Conservation (phyloP, 2,329 filamentous ascomycete species). For the Chrysosphaeria jannelii region DNA sequence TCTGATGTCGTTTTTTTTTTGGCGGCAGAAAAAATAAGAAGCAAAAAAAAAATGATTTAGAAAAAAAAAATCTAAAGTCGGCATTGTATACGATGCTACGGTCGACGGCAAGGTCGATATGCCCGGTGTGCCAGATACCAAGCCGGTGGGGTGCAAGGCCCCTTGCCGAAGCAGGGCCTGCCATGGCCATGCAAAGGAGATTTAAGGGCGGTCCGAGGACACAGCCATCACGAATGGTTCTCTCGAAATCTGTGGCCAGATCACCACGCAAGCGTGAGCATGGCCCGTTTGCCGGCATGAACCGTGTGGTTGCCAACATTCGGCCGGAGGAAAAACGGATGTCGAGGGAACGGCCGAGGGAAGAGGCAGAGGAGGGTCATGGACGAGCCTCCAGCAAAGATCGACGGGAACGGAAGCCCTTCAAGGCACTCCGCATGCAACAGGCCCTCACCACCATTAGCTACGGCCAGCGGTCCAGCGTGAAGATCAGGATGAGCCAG, state of each 20-base stretch:
- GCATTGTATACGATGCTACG: slow-evolving; percentile 4
- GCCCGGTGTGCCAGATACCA: slow-evolving; percentile 4
- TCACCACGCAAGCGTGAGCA: slow-evolving; percentile 12
- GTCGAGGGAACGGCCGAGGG: background rate
- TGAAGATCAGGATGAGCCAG: slow-evolving; percentile 26
- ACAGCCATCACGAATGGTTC: slow-evolving; percentile 23
- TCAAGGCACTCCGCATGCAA: slow-evolving; percentile 88
- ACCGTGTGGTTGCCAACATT: slow-evolving; percentile 18
- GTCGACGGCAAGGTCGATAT: slow-evolving; percentile 2
- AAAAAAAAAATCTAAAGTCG: background rate
- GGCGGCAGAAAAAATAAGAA: background rate
- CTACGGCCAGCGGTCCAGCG: slow-evolving; percentile 30
- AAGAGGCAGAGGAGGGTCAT: background rate
- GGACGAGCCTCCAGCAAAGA: background rate
- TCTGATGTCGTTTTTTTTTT: no score
- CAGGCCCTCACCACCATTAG: slow-evolving; percentile 43
- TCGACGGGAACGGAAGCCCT: slow-evolving; percentile 11
- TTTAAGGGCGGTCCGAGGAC: slow-evolving; percentile 2
- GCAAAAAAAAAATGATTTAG: background rate
- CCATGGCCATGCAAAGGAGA: slow-evolving; percentile 2
- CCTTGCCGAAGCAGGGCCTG: background rate
- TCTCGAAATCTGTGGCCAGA: slow-evolving; percentile 20
- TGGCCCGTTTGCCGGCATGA: slow-evolving; percentile 25
- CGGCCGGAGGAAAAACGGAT: slow-evolving; percentile 7
- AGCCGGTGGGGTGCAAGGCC: background rate